These are phyloP conservation scores for Fusarium nelsonii DNA, from an alignment of 2,329 filamentous ascomycete species.

Conservation along the genomic window DNA sequence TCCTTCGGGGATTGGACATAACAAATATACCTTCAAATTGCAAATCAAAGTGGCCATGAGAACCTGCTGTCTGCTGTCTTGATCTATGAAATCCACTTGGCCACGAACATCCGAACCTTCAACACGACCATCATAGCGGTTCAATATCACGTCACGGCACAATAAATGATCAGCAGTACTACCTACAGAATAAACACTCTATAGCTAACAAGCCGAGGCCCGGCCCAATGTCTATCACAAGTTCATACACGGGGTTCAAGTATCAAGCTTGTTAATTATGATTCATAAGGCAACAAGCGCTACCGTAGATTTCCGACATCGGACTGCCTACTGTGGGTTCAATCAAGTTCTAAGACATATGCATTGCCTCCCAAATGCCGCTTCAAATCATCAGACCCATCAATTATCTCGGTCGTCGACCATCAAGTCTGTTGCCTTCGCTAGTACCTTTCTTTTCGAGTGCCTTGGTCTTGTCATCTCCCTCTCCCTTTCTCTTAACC, in stretches of 20 bases:
- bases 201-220: background rate
- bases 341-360: slow-evolving; percentile 25
- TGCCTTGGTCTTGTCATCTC: slow-evolving; percentile 61
- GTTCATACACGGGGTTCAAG: background rate
- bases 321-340: slow-evolving; percentile 9
- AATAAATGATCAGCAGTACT: background rate
- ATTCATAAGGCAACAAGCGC: slow-evolving; percentile 1
- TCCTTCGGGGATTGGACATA: background rate
- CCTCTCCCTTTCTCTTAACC: slow-evolving; percentile 76
- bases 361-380: slow-evolving; percentile 45
- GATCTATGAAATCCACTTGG: background rate
- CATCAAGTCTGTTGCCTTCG: slow-evolving; percentile 61
- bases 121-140: too few relatives aligned
- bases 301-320: background rate
- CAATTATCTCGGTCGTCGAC: slow-evolving; percentile 52
- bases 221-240: background rate
- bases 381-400: slow-evolving; percentile 9
- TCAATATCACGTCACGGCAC: background rate
- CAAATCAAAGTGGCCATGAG: background rate
- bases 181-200: background rate
- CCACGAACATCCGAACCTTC: background rate
- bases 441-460: slow-evolving; percentile 61
- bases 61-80: background rate
- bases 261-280: background rate
- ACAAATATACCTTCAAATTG: background rate